Conservation (phyloP, 1,284 basidiomycete species). For the Ceratobasidium sp. region DNA sequence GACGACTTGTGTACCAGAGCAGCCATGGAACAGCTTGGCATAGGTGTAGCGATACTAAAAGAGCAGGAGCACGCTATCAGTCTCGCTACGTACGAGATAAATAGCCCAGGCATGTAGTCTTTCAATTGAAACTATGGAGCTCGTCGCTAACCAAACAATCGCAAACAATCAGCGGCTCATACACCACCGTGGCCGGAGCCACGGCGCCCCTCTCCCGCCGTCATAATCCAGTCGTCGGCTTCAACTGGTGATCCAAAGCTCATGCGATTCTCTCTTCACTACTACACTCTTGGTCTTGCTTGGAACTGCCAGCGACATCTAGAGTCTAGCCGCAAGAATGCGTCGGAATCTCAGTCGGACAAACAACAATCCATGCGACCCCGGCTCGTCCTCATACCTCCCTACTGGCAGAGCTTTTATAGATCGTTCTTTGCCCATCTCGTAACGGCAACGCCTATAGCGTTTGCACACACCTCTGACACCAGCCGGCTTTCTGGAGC, state of each 20-base stretch:
- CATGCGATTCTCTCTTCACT: constrained; percentile 24
- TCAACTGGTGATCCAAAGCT: neutral
- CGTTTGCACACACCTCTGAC: neutral
- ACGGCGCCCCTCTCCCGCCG: constrained; percentile 1
- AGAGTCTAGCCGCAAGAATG: no score
- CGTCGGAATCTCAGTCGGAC: neutral
- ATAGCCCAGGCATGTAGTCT: neutral
- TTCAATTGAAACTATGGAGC: no score
- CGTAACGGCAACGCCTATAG: neutral
- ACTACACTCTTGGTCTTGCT: constrained; percentile 10
- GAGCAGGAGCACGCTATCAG: neutral
- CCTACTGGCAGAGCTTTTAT: constrained; percentile 4
- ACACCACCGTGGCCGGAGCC: neutral
- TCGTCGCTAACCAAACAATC: no score
- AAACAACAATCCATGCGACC: constrained; percentile 14
- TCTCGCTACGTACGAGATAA: neutral
- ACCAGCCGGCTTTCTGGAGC: neutral
- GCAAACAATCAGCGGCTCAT: no score
- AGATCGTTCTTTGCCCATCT: neutral
- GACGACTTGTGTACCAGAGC: no score
- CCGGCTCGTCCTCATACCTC: neutral
- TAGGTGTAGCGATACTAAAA: neutral
- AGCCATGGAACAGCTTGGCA: no score
- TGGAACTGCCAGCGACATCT: constrained; percentile 2
- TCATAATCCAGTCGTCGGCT: constrained; percentile 9